Evolutionary conservation across 805 yeast genomes (phyloP).

Genomic region (Ogataea neopini): DNA sequence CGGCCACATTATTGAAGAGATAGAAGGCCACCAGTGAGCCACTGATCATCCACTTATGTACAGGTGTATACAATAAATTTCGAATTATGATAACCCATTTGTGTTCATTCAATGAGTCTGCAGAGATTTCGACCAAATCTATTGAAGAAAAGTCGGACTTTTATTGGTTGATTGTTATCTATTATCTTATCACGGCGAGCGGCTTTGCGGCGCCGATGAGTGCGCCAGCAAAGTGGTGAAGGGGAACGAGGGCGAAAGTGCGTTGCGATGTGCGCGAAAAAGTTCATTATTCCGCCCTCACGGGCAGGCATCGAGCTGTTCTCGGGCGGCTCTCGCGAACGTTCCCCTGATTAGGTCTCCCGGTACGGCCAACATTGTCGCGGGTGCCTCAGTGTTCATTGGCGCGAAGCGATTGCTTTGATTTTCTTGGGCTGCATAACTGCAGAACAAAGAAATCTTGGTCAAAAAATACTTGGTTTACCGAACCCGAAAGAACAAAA

Average conservation of each 20-base stretch:
- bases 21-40: too few species aligned
- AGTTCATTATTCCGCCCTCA: too few species aligned
- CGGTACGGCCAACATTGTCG: not conserved
- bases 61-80: not conserved
- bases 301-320: too few species aligned
- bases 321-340: too few species aligned
- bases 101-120: not conserved
- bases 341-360: too few species aligned
- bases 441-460: not conserved
- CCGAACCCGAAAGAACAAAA: not conserved
- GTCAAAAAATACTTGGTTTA: not conserved
- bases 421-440: constrained; percentile 1
- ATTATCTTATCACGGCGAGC: constrained; percentile 6
- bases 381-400: not conserved
- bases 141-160: not conserved
- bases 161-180: constrained; percentile 3
- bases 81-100: not conserved
- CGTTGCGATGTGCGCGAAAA: not conserved
- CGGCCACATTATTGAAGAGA: constrained; percentile 21
- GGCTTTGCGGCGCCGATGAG: constrained; percentile 1
- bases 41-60: not conserved
- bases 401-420: not conserved
- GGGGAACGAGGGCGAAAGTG: not conserved
- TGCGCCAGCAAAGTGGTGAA: not conserved
- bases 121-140: not conserved